Base-by-base conservation (phyloP, 495 filamentous ascomycete genomes). In the Xylaria scruposa region DNA sequence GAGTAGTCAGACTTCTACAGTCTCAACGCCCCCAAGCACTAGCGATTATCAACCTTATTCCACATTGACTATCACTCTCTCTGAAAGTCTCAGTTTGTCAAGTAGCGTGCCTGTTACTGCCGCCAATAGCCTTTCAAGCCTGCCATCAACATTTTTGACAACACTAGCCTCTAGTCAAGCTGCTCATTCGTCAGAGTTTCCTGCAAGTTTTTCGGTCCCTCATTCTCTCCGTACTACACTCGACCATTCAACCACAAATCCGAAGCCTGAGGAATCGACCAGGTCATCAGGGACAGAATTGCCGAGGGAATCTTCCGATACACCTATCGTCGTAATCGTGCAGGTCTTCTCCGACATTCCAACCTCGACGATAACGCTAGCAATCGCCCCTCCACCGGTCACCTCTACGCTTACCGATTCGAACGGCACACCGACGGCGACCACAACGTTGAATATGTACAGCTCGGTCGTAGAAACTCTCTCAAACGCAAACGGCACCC, bases 361-460 rank as follows among this genome's bases (percentile, higher is more conserved):
- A 63, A 81, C 77, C 2, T 73, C 77, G n/a, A 81, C 75, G 2
- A 74, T 67, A 61, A 78, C 77, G n/a, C 77, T 78, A 9, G 53
- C 61, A n/a, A 74, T 73, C 9, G 51, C 78, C 6, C 77, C 74
- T 36, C 80, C 72, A 19, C 78, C 80, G 0, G 75, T 75, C 4
- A 74, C 77, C 12, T 62, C 74, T n/a, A 79, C 73, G 0, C 66
- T 79, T 21, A 78, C 76, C 26, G 70, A 77, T 66, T 67, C 74
- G 12, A 29, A 70, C 56, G 81, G 79, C 51, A 67, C 38, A 9
- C 74, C 74, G 17, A 79, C 75, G 9, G 73, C 73, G 26, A 83
- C 81, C 0, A 81, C 78, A 15, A 75, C 53, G 53, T 70, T 75
- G 0, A 67, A 75, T 24, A 77, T 77, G 7, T 60, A 71, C 13